These are phyloP conservation scores for Entomortierella beljakovae DNA, from an alignment of 192 early-diverging fungal species.

Conservation along the genomic window DNA sequence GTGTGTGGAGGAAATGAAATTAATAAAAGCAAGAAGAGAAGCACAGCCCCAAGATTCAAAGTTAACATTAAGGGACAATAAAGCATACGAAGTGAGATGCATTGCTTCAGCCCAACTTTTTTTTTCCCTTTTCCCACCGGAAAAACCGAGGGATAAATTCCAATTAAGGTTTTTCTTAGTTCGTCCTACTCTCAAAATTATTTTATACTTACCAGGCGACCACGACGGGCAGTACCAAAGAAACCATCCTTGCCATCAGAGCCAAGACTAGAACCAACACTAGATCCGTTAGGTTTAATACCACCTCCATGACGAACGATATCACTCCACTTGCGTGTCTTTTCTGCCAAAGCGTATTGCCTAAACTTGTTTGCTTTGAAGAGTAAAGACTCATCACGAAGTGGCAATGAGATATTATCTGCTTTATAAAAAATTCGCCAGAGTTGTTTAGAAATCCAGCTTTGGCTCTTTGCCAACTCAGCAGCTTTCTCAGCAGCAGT, in stretches of 20 bases:
- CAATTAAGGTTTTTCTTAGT: background rate
- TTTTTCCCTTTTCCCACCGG: no score
- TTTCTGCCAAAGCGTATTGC: slow-evolving; percentile 50
- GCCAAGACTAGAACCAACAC: slow-evolving; percentile 34
- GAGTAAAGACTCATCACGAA: slow-evolving; percentile 46
- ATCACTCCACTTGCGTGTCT: slow-evolving; percentile 40
- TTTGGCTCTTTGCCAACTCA: slow-evolving; percentile 2
- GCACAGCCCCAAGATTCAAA: background rate
- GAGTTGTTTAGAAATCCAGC: slow-evolving; percentile 1
- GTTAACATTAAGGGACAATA: background rate
- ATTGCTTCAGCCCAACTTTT: slow-evolving; percentile 17
- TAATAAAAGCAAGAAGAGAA: background rate
- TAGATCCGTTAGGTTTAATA: slow-evolving; percentile 47
- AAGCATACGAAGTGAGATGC: background rate
- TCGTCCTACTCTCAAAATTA: no score
- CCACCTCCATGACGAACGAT: slow-evolving; percentile 54
- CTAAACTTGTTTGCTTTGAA: slow-evolving; percentile 52
- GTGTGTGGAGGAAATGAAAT: slow-evolving; percentile 17
- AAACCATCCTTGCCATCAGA: slow-evolving; percentile 49
- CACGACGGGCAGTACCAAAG: slow-evolving; percentile 36
- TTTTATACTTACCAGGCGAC: slow-evolving; percentile 32
- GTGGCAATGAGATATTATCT: slow-evolving; percentile 40
- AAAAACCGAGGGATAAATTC: background rate
- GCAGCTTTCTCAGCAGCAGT: slow-evolving; percentile 9
- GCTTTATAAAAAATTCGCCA: slow-evolving; percentile 14